Evolutionary conservation across 1,139 yeast genomes (phyloP), one percentile per base, ranked within the genome.

Genomic region (Suhomyces panamericanus): DNA sequence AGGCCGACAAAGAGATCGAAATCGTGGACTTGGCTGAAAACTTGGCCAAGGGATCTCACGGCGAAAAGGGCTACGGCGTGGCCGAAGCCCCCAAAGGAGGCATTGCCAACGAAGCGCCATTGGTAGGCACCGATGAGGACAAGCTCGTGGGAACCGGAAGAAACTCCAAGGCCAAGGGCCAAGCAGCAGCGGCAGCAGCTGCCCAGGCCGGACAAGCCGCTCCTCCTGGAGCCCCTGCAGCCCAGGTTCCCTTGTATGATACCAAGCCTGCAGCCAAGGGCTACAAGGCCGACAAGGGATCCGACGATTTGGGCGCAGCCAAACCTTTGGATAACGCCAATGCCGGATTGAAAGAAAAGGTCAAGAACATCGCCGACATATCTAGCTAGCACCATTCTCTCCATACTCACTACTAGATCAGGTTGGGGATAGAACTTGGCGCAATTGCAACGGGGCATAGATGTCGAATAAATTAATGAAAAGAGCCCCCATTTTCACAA

Each of bases 31-130:
- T 74, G 57, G 77, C 78, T 0, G 70, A 61, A 11, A 73, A 73
- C 52, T 57, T 69, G 57, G 77, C 75, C 3, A 60, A 63, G 38
- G 73, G 72, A 11, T 65, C 76, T 6, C 70, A 71, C 49, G 78
- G 77, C 6, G 72, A 73, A 42, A 66, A 67, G 39, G 78, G 77
- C 1, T 49, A 61, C 32, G 78, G 77, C 4, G 70, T 74, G 2
- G 63, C 57, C 11, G 78, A 74, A 50, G 79, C 79, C 4, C 78
- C 79, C n/a, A 73, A 70, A 53, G 79, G 79, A 3, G 79, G 79
- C 2, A 63, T 73, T 42, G 79, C 78, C 32, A 74, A 74, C 54
- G 79, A 74, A 51, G 78, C 72, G 0, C 71, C 75, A 11, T 50
- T 72, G 1, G 78, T 73, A 2, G 78, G 78, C 6, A 70, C 63